Conservation (phyloP, 495 filamentous ascomycete genomes). For the Neurospora sp. region DNA sequence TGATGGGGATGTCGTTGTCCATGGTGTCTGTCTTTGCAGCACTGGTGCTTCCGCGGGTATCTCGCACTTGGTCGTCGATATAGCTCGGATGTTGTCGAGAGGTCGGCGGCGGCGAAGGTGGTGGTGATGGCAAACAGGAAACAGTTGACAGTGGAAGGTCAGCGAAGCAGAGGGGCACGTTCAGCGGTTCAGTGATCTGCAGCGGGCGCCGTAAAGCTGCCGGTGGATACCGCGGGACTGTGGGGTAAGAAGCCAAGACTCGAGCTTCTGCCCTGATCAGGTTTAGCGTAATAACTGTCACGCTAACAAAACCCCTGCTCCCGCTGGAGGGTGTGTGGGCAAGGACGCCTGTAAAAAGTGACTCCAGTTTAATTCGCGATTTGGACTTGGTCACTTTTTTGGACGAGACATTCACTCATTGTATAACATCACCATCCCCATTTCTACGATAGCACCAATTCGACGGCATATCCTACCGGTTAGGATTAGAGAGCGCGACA, state of each 20-base stretch:
- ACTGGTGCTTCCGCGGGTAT: neutral
- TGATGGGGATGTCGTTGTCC: conserved; percentile 26
- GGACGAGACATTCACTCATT: neutral
- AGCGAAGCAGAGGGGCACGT: neutral
- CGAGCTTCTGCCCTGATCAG: neutral
- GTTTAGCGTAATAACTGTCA: neutral
- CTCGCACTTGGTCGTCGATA: neutral
- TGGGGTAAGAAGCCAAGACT: neutral
- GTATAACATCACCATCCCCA: neutral
- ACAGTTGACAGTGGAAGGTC: neutral
- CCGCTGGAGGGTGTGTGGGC: neutral
- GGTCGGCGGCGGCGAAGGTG: neutral
- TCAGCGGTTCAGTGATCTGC: neutral
- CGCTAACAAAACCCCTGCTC: neutral
- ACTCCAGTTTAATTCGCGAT: neutral
- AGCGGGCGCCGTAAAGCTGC: neutral
- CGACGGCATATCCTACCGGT: neutral
- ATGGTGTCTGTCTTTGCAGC: neutral
- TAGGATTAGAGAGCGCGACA: neutral
- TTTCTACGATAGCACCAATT: neutral
- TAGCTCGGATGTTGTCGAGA: neutral
- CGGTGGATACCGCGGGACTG: neutral
- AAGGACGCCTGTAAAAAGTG: neutral
- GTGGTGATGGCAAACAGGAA: neutral
- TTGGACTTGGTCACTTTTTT: neutral